Evolutionary conservation across 2,329 filamentous ascomycete species (phyloP), one percentile per base, ranked within the genome.

Genomic region (Epichloe typhina): DNA sequence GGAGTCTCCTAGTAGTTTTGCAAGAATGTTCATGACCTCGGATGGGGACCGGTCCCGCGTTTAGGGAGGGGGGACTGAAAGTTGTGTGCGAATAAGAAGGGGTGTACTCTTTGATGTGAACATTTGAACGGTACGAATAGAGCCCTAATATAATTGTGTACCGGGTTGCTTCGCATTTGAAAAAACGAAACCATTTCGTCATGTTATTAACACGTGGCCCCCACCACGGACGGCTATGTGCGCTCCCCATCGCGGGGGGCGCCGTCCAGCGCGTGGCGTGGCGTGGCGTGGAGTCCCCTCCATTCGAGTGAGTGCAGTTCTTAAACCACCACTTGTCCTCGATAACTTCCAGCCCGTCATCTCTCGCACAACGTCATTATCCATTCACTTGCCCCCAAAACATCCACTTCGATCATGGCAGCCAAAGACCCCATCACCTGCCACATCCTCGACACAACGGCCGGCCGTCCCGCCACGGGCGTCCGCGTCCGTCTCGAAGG

Each of bases 361-460:
- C 15, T 17, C 17, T 15, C 38, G 38, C n/a, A 19, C 4, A n/a
- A 15, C 45, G 31, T n/a, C 45, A 36, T n/a, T 6, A 37, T 19
- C 35, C 45, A 13, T 12, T 13, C 5, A 39, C 31, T 3, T 13
- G 23, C 33, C 4, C 7, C 11, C 33, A 21, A 23, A 23, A 31
- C 7, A 47, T 11, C 11, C 2, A 13, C 15, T 36, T n/a, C 41
- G 4, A 47, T 45, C 48, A 54, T 54, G 53, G 19, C 57, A 31
- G 45, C 52, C 53, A 80, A 77, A 62, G 79, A 82, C 62, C 80
- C 79, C 62, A 91, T 93, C 62, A 91, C 87, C 66, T 91, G 86
- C 73, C 87, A 93, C 73, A 79, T 90, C 66, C 86, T 93, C 65
- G 86, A 93, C 73, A 91, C 86, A 11, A 78, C 81, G n/a, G 71